Evolutionary conservation across 2,329 filamentous ascomycete species (phyloP).

Genomic region (Nemania bipapillata): DNA sequence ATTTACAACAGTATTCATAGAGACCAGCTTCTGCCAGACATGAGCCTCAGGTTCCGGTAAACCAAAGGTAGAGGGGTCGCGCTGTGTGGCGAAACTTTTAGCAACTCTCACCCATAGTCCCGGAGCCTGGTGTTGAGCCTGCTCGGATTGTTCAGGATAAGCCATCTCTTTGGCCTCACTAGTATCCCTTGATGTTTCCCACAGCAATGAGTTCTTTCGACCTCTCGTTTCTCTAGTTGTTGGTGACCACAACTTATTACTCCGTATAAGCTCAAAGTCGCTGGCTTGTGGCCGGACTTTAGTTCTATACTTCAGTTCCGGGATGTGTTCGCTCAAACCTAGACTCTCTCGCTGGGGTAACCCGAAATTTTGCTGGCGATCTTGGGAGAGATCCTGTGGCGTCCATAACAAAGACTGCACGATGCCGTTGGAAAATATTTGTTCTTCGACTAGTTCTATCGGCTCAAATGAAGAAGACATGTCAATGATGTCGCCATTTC

Average conservation of each 20-base stretch:
- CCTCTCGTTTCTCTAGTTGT: background rate
- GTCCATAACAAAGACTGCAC: constrained; percentile 40
- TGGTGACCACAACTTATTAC: constrained; percentile 53
- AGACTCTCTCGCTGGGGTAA: constrained; percentile 54
- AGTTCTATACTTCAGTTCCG: constrained; percentile 41
- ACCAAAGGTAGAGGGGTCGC: background rate
- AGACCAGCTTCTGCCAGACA: constrained; percentile 21
- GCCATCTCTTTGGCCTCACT: background rate
- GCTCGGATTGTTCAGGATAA: background rate
- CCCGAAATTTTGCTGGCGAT: constrained; percentile 34
- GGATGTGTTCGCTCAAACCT: constrained; percentile 54
- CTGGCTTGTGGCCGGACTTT: constrained; percentile 49
- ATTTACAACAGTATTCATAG: background rate
- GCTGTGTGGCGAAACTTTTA: background rate
- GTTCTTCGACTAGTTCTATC: constrained; percentile 43
- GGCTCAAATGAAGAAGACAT: constrained; percentile 46
- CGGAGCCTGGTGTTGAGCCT: background rate
- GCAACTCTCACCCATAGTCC: constrained; percentile 13
- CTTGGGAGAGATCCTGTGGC: constrained; percentile 26
- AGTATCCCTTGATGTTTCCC: constrained; percentile 4
- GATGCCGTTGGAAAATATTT: background rate
- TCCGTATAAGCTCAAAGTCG: constrained; percentile 52
- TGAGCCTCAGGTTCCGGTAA: constrained; percentile 22
- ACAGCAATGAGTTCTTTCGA: constrained; percentile 12
- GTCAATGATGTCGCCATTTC: constrained; percentile 38